These are phyloP conservation scores for Chrysoporthe puriensis DNA, from an alignment of 2,329 filamentous ascomycete genomes.

Conservation along the genomic window DNA sequence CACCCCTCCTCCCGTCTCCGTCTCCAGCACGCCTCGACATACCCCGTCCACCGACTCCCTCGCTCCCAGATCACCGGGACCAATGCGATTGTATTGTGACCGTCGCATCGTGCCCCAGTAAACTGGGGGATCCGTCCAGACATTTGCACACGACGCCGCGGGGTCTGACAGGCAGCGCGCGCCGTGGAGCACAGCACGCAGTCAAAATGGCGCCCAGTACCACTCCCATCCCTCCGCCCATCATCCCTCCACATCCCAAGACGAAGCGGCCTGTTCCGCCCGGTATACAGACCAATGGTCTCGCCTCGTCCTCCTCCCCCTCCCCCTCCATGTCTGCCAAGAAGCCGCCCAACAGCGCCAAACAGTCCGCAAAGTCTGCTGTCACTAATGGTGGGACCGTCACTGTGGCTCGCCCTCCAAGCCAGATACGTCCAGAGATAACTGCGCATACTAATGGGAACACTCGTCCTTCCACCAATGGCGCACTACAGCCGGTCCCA, in stretches of 20 bases:
- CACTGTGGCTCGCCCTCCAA: conserved; percentile 54
- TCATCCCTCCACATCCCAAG: conserved; percentile 52
- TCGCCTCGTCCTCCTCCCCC: conserved; percentile 60
- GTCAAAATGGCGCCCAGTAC: conserved; percentile 59
- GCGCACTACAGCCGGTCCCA: conserved; percentile 20
- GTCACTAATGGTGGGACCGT: conserved; percentile 50
- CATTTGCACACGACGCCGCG: conserved; percentile 34
- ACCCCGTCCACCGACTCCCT: conserved; percentile 40
- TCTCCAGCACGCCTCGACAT: background rate
- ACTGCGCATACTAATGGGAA: conserved; percentile 24
- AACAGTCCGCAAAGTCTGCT: conserved; percentile 53
- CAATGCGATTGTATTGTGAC: conserved; percentile 27
- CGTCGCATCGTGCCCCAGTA: conserved; percentile 22
- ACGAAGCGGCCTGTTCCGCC: conserved; percentile 70
- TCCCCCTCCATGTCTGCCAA: conserved; percentile 61
- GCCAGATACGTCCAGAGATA: conserved; percentile 61
- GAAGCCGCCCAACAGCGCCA: conserved; percentile 51
- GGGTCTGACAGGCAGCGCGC: conserved; percentile 21
- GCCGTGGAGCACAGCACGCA: conserved; percentile 11
- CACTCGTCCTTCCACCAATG: conserved; percentile 21
- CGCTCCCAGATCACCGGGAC: conserved; percentile 14
- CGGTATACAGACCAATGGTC: conserved; percentile 68
- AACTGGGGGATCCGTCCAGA: conserved; percentile 14
- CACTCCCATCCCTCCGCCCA: conserved; percentile 48
- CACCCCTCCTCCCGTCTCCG: background rate